Conservation (phyloP, 2,329 filamentous ascomycete genomes). For the Calonectria pauciramosa region DNA sequence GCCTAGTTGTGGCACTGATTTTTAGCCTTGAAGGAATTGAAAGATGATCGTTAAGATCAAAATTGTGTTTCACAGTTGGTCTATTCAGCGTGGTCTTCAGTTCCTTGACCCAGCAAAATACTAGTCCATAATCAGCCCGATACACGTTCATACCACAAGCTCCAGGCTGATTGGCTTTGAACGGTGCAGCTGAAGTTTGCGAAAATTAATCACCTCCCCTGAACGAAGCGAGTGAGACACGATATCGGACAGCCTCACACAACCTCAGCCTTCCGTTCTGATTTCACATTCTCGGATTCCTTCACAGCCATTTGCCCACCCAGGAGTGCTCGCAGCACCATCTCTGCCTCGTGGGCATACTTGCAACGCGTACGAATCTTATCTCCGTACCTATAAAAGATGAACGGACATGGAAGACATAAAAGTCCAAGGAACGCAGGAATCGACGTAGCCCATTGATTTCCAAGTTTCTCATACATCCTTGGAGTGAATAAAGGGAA, state of each 20-base stretch:
- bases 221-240: not conserved
- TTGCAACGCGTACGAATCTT: constrained; percentile 1
- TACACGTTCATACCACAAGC: no score
- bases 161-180: no score
- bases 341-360: constrained; percentile 2
- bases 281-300: not conserved
- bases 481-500: constrained; percentile 2
- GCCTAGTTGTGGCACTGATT: no score
- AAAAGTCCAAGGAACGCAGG: constrained; percentile 4
- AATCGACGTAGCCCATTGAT: constrained; percentile 20
- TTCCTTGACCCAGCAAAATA: no score
- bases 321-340: not conserved
- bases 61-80: no score
- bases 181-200: no score
- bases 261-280: not conserved
- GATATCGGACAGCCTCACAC: not conserved
- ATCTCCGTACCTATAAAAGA: constrained; percentile 10
- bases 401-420: constrained; percentile 5
- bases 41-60: no score
- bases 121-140: no score
- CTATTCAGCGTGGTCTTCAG: no score
- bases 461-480: constrained; percentile 19
- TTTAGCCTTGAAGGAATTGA: no score
- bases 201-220: no score
- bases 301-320: not conserved